phyloP scores from a whole-genome alignment of 2,329 filamentous ascomycete genomes.

The Penicillium sp. region DNA sequence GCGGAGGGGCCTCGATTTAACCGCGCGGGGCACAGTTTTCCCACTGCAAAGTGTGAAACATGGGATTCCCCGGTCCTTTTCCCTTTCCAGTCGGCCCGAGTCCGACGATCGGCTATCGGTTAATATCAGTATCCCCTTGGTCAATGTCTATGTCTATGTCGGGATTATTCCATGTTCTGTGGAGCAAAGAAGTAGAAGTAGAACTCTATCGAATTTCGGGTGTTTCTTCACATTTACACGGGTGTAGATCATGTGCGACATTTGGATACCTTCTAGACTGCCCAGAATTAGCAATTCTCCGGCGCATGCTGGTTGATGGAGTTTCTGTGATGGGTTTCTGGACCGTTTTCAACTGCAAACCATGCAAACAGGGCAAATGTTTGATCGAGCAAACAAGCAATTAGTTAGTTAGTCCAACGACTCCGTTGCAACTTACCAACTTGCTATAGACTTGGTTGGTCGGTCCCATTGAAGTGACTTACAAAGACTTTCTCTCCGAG shows the following conservation, averaged over 20 bases:
- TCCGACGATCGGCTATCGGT: slow-evolving; percentile 19
- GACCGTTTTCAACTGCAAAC: slow-evolving; percentile 6
- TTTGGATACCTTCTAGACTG: slow-evolving; percentile 5
- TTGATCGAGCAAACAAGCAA: not conserved
- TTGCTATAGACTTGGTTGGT: not conserved
- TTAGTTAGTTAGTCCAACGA: too few relatives aligned
- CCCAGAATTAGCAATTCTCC: slow-evolving; percentile 25
- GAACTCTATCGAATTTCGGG: not conserved
- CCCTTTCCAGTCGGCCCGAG: slow-evolving; percentile 12
- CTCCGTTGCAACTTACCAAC: too few relatives aligned
- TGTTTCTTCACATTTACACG: not conserved
- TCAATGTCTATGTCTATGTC: not conserved
- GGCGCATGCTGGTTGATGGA: slow-evolving; percentile 24
- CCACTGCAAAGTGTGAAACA: not conserved
- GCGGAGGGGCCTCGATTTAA: slow-evolving; percentile 20
- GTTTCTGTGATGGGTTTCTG: not conserved
- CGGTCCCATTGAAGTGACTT: not conserved
- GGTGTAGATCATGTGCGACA: not conserved
- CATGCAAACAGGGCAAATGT: slow-evolving; percentile 1
- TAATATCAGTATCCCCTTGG: slow-evolving; percentile 4
- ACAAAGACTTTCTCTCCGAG: not conserved
- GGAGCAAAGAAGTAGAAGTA: not conserved
- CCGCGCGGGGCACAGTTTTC: slow-evolving; percentile 14
- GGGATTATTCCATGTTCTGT: not conserved
- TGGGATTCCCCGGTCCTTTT: not conserved